Conservation (phyloP, 1,284 basidiomycete species). For the Leccinum subspadiceum region DNA sequence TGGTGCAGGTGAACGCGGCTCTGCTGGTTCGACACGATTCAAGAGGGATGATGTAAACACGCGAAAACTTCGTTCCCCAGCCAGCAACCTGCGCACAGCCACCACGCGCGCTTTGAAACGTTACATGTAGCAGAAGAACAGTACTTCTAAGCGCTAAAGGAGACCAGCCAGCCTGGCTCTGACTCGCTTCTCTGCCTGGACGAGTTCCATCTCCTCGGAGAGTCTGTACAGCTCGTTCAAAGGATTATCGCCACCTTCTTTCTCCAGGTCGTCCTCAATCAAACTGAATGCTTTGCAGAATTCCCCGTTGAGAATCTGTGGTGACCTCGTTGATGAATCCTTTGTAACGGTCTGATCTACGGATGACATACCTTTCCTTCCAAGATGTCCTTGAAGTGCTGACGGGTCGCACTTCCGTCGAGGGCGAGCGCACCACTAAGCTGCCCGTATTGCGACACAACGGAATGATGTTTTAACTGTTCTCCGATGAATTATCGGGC, state of each 20-base stretch:
- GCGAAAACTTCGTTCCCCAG: conserved; percentile 34
- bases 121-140: background rate
- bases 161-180: conserved; percentile 46
- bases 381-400: conserved; percentile 58
- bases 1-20: background rate
- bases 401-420: conserved; percentile 47
- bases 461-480: conserved; percentile 61
- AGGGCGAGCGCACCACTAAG: conserved; percentile 56
- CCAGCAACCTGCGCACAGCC: conserved; percentile 25
- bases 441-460: conserved; percentile 62
- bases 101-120: conserved; percentile 10
- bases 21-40: conserved; percentile 12
- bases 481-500: background rate
- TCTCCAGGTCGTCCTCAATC: conserved; percentile 59
- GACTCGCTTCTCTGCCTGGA: conserved; percentile 59
- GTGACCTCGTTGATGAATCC: background rate
- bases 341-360: background rate
- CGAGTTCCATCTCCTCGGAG: conserved; percentile 51
- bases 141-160: conserved; percentile 14
- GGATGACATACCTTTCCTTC: conserved; percentile 47
- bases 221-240: conserved; percentile 52
- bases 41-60: conserved; percentile 27
- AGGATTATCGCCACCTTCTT: conserved; percentile 55
- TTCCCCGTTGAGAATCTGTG: conserved; percentile 56
- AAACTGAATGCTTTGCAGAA: conserved; percentile 56